phyloP scores from a whole-genome alignment of 2,329 filamentous ascomycete species.

The Piedraia hortae region DNA sequence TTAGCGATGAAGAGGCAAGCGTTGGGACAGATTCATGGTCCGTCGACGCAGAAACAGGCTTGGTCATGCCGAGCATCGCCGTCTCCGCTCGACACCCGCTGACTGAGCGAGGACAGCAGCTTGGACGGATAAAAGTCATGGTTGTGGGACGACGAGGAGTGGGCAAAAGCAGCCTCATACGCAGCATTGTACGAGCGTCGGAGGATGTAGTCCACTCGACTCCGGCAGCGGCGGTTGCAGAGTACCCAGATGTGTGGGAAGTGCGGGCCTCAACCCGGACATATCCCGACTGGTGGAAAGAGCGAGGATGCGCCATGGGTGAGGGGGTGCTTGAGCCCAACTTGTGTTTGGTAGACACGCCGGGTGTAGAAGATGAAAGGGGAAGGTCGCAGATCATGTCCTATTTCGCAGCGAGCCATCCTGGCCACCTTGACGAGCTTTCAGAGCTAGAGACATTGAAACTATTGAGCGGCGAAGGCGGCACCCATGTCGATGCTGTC shows the following conservation, averaged over 20 bases:
- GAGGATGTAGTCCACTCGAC: slow-evolving; percentile 87
- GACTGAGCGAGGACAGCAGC: slow-evolving; percentile 54
- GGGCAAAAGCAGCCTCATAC: slow-evolving; percentile 75
- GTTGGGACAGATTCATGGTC: slow-evolving; percentile 30
- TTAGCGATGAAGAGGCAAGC: slow-evolving; percentile 28
- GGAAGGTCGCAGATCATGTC: slow-evolving; percentile 10
- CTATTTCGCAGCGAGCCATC: slow-evolving; percentile 46
- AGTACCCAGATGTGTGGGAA: slow-evolving; percentile 11
- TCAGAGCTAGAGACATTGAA: slow-evolving; percentile 47
- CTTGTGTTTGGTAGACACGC: slow-evolving; percentile 75
- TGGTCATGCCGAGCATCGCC: slow-evolving; percentile 92
- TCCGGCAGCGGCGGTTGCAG: slow-evolving; percentile 12
- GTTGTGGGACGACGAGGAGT: slow-evolving; percentile 53
- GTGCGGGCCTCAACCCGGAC: slow-evolving; percentile 23
- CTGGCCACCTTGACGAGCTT: slow-evolving; percentile 31
- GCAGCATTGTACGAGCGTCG: slow-evolving; percentile 61
- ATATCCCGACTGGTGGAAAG: slow-evolving; percentile 73
- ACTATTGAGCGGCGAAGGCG: slow-evolving; percentile 55
- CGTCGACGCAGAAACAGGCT: slow-evolving; percentile 35
- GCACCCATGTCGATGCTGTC: slow-evolving; percentile 58
- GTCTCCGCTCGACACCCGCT: slow-evolving; percentile 79
- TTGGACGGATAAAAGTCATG: slow-evolving; percentile 74
- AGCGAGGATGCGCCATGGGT: slow-evolving; percentile 41
- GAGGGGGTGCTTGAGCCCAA: slow-evolving; percentile 72
- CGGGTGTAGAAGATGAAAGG: slow-evolving; percentile 31